Base-by-base conservation (phyloP, 2,329 filamentous ascomycete species). In the Chaetothyriales sp. region DNA sequence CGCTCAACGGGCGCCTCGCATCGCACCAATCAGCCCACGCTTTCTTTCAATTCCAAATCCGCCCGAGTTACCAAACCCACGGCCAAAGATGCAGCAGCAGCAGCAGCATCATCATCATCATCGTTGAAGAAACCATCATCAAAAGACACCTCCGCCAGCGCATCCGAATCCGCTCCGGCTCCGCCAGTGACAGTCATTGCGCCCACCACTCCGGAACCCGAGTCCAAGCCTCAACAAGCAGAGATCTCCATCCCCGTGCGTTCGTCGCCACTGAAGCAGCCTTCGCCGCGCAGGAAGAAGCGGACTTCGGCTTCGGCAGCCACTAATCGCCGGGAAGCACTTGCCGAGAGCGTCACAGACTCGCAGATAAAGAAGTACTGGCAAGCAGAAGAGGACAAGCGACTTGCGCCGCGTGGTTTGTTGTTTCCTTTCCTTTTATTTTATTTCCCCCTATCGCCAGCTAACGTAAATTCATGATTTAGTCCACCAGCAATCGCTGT, bases 401-500 rank as follows among this genome's bases (percentile, higher is more conserved):
- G 87, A 60, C 76, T 75, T 54, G 79, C 86, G 18, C 77, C 78
- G 44, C 73, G 84, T 61, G 65, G 73, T 75, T 55, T 53, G 47
- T 53, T 8, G 13, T 40, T 37, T 40, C 18, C 5, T 18, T 44
- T 25, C 18, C 18, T 45, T 44, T 33, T 10, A 2, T 33, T 45
- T 7, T 22, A 25, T 43, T 22, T 37, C 43, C 43, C 22, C 18
- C 25, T 15, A 43, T 25, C 22, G 43, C 5, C 45, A 28, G 29
- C 25, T 33, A 18, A 48, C 18, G 40, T 28, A 9, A 9, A 22
- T 37, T 10, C 44, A 28, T 43, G 18, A 15, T 20, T 10, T 6
- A 72, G 81, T 94, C 37, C 92, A 97, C 63, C 88, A 94, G 69
- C 69, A 83, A 61, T 82, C 75, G 2, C 65, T 97, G 60, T 77